phyloP scores from a whole-genome alignment of 2,329 filamentous ascomycete species.

The Ophiostoma angusticollis region DNA sequence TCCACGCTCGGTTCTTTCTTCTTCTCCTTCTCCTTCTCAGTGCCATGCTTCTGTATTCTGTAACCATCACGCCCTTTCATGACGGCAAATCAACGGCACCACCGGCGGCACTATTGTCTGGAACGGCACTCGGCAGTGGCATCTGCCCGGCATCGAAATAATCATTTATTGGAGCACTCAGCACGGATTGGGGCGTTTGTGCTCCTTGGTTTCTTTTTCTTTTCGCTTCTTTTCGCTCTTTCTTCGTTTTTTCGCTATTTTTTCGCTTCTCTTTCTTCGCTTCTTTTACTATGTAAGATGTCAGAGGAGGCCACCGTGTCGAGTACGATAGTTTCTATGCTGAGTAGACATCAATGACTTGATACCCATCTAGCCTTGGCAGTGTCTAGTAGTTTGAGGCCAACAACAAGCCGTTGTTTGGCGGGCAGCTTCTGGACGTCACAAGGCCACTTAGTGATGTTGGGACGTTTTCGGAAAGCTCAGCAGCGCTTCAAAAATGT shows the following conservation, averaged over 20 bases:
- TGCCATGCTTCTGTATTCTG: not conserved
- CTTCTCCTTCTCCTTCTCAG: not conserved
- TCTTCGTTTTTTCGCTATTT: not conserved
- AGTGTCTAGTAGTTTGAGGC: too few species aligned
- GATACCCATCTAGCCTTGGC: too few species aligned
- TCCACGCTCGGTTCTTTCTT: not conserved
- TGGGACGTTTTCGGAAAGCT: too few species aligned
- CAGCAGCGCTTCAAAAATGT: too few species aligned
- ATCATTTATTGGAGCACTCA: not conserved
- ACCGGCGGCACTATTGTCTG: not conserved
- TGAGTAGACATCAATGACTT: not conserved
- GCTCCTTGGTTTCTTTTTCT: too few species aligned
- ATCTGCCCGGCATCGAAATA: constrained; percentile 2
- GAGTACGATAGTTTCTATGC: too few species aligned
- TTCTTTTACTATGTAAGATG: not conserved
- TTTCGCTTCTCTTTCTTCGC: not conserved
- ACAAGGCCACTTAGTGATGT: too few species aligned
- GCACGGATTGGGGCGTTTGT: not conserved
- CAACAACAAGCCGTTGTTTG: too few species aligned
- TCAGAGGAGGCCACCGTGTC: too few species aligned
- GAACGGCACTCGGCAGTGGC: constrained; percentile 1
- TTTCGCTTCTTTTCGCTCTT: not conserved
- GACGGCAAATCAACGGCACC: not conserved
- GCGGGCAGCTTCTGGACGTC: too few species aligned
- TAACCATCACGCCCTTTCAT: not conserved